phyloP scores from a whole-genome alignment of 2,329 filamentous ascomycete species.

The Fusarium transvaalense region DNA sequence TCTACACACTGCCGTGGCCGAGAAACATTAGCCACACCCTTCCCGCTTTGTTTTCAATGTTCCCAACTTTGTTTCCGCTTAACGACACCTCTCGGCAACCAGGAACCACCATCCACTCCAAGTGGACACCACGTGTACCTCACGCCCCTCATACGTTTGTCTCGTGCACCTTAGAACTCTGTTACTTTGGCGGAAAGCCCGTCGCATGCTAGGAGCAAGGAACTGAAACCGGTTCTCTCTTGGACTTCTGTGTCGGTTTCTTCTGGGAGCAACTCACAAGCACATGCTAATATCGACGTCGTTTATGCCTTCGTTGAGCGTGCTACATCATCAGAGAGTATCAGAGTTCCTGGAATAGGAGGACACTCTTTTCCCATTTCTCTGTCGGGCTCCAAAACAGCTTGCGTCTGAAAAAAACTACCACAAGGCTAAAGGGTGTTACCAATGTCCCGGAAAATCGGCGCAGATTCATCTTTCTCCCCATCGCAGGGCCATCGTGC shows the following conservation, averaged over 20 bases:
- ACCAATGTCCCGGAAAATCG: neutral
- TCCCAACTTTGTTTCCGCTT: conserved; percentile 16
- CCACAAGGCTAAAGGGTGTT: neutral
- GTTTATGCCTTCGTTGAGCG: neutral
- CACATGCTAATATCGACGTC: neutral
- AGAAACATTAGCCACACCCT: conserved; percentile 12
- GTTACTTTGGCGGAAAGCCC: neutral
- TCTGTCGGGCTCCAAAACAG: neutral
- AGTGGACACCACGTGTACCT: neutral
- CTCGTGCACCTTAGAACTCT: neutral
- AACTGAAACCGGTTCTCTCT: neutral
- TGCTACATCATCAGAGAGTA: neutral
- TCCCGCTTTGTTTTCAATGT: conserved; percentile 16
- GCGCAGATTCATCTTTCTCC: neutral
- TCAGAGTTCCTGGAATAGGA: too few species aligned
- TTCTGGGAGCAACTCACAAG: neutral
- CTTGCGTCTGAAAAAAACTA: neutral
- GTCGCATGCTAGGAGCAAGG: neutral
- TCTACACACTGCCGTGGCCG: conserved; percentile 11
- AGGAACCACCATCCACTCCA: conserved; percentile 1
- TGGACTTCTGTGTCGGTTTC: neutral
- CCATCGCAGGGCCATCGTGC: neutral
- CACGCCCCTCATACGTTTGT: neutral
- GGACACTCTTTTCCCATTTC: neutral
- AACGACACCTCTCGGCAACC: conserved; percentile 4